Percentiles rank a stretch among this genome's conserved stretches.
Conservation (phyloP, 345 rosid species). For the Durio zibethinus region DNA sequence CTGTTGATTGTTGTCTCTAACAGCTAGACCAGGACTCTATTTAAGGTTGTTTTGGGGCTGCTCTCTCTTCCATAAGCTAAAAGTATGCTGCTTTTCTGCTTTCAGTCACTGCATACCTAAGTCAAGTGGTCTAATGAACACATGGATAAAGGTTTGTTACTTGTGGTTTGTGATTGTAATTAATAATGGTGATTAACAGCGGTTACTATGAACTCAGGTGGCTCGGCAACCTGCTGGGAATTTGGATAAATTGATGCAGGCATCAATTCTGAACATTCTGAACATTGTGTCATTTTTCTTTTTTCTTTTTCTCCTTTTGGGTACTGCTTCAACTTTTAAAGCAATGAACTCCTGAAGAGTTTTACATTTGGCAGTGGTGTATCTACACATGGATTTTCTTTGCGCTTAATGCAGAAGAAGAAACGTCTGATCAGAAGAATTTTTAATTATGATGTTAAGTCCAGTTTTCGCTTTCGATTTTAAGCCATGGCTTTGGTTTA, state of each 20-base stretch:
- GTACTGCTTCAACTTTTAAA: background rate
- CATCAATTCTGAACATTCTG: background rate
- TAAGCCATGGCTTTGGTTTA: background rate
- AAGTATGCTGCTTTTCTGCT: background rate
- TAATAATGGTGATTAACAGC: background rate
- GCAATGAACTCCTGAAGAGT: background rate
- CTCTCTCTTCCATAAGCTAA: background rate
- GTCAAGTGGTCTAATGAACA: background rate
- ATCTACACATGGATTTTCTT: too few relatives aligned
- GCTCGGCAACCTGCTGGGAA: background rate
- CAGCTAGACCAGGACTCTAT: background rate
- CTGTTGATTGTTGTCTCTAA: background rate
- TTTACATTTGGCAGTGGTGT: background rate
- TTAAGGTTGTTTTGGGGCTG: background rate
- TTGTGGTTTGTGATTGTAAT: background rate
- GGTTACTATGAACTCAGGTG: background rate
- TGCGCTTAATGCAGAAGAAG: background rate
- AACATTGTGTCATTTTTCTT: background rate
- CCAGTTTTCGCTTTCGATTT: background rate
- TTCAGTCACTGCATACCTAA: background rate
- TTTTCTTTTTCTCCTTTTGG: background rate
- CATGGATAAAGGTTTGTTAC: background rate
- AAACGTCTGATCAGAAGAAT: background rate
- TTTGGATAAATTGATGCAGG: background rate
- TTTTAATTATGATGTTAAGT: background rate